These are phyloP conservation scores for Thalassiosira exigua DNA, from an alignment of 352 stramenopile genomes.

Conservation along the genomic window DNA sequence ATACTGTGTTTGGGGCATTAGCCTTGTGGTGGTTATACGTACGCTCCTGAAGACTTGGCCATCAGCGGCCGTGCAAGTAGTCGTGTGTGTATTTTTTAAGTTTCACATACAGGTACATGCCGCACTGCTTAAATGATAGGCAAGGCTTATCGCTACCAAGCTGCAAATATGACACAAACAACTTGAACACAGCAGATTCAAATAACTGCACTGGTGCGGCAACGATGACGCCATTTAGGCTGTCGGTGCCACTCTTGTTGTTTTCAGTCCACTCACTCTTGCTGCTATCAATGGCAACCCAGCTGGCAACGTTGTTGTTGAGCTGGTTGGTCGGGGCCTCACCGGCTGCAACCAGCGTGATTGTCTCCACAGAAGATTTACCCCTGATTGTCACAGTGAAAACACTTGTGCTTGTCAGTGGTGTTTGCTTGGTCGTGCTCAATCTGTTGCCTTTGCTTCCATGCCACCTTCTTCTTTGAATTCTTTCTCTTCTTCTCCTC, in stretches of 20 bases:
- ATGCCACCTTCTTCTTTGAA: no score
- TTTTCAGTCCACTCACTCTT: slow-evolving; percentile 7
- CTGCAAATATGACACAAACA: no score
- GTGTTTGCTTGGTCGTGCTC: no score
- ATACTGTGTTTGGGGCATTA: neutral
- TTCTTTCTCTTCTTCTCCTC: no score
- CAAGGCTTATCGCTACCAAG: neutral
- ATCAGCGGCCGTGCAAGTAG: neutral
- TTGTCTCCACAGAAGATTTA: no score
- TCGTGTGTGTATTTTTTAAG: neutral
- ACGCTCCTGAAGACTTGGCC: neutral
- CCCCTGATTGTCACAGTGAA: no score
- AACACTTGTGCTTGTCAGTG: no score
- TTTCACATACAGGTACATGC: neutral
- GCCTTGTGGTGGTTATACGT: neutral
- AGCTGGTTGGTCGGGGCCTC: no score
- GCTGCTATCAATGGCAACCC: neutral
- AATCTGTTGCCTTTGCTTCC: no score
- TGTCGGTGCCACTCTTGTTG: neutral
- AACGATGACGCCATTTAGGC: neutral
- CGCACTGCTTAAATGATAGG: slow-evolving; percentile 13
- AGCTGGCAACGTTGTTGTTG: no score
- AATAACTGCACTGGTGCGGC: neutral
- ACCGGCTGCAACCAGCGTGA: no score
- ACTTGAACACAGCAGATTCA: no score